Conservation (phyloP, 495 filamentous ascomycete species). For the Umbilicaria muhlenbergii region DNA sequence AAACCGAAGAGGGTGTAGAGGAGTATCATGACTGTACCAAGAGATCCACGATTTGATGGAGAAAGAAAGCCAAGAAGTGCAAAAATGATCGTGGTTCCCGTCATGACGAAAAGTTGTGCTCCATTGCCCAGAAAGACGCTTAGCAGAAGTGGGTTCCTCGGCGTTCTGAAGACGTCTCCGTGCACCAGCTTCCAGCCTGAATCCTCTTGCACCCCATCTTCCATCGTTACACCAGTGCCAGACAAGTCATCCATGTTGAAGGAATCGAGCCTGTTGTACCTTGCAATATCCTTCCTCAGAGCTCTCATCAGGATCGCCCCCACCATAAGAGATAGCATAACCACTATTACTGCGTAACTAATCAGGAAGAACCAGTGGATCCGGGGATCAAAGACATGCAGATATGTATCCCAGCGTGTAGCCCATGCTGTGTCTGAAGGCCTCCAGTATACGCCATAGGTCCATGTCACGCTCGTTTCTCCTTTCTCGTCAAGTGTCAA, state of each 20-base stretch:
- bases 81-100: slow-evolving; percentile 83
- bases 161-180: slow-evolving; percentile 89
- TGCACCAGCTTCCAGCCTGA: slow-evolving; percentile 98
- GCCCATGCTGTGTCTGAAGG: slow-evolving; percentile 74
- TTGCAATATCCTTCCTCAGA: slow-evolving; percentile 81
- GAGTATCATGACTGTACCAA: slow-evolving; percentile 80
- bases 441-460: slow-evolving; percentile 80
- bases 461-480: slow-evolving; percentile 63
- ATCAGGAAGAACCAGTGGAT: slow-evolving; percentile 98
- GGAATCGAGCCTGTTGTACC: slow-evolving; percentile 85
- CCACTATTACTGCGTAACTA: slow-evolving; percentile 84
- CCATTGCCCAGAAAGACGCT: slow-evolving; percentile 86
- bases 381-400: slow-evolving; percentile 87
- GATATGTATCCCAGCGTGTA: slow-evolving; percentile 94
- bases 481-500: slow-evolving; percentile 48
- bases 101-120: slow-evolving; percentile 94
- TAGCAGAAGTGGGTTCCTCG: slow-evolving; percentile 64
- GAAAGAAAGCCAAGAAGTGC: slow-evolving; percentile 90
- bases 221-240: slow-evolving; percentile 51
- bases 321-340: slow-evolving; percentile 82
- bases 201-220: slow-evolving; percentile 93
- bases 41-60: slow-evolving; percentile 81
- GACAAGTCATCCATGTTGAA: slow-evolving; percentile 74
- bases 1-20: slow-evolving; percentile 88
- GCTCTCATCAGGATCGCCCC: slow-evolving; percentile 75